phyloP scores from a whole-genome alignment of 768 basidiomycete species.

The Terana coerulea region DNA sequence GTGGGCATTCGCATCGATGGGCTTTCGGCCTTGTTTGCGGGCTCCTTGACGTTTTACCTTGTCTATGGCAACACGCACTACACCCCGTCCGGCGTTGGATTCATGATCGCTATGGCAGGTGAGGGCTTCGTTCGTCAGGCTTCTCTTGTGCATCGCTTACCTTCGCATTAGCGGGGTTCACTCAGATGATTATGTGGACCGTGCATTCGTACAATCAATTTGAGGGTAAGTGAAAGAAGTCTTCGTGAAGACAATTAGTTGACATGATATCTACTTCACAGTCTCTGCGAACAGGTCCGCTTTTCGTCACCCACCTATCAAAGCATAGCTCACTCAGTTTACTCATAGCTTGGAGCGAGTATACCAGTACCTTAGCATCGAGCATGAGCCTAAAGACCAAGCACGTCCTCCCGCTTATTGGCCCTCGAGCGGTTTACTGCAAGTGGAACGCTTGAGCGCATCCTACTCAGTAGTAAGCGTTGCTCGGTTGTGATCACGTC shows the following conservation, averaged over 20 bases:
- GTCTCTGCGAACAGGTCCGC: slow-evolving; percentile 38
- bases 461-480: slow-evolving; percentile 38
- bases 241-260: background rate
- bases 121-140: background rate
- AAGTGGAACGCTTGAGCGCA: slow-evolving; percentile 48
- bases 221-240: slow-evolving; percentile 32
- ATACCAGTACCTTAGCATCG: slow-evolving; percentile 49
- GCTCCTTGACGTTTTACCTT: slow-evolving; percentile 46
- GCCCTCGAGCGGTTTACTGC: slow-evolving; percentile 52
- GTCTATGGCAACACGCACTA: slow-evolving; percentile 32
- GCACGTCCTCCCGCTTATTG: slow-evolving; percentile 59
- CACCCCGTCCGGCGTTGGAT: slow-evolving; percentile 30
- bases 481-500: too few species aligned
- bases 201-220: slow-evolving; percentile 39
- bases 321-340: slow-evolving; percentile 29
- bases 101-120: slow-evolving; percentile 40
- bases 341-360: slow-evolving; percentile 42
- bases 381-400: slow-evolving; percentile 42
- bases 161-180: slow-evolving; percentile 42
- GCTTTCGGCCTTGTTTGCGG: slow-evolving; percentile 46
- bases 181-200: slow-evolving; percentile 48
- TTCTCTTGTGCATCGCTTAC: background rate
- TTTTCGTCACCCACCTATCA: background rate
- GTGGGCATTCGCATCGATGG: slow-evolving; percentile 50
- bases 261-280: slow-evolving; percentile 44